phyloP scores from a whole-genome alignment of 2,329 filamentous ascomycete species.

The Metarhizium robertsii region DNA sequence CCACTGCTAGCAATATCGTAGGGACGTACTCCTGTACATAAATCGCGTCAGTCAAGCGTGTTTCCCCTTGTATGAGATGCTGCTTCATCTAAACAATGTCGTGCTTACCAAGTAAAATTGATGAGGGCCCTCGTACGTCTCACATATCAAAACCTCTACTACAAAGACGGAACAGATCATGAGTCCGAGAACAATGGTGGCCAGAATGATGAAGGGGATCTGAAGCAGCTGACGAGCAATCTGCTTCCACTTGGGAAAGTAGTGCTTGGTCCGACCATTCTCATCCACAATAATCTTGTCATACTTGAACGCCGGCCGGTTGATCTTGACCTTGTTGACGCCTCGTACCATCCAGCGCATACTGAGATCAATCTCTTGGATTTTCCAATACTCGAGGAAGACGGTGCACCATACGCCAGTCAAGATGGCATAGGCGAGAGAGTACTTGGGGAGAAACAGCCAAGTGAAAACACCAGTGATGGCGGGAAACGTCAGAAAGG shows the following conservation, averaged over 20 bases:
- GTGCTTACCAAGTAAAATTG: slow-evolving; percentile 51
- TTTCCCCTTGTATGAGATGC: too few species aligned
- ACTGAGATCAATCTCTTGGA: slow-evolving; percentile 61
- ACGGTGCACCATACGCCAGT: slow-evolving; percentile 63
- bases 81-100: too few species aligned
- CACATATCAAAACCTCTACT: slow-evolving; percentile 66
- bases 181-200: slow-evolving; percentile 49
- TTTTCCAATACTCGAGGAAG: slow-evolving; percentile 75
- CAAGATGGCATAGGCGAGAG: slow-evolving; percentile 56
- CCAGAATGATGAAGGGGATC: slow-evolving; percentile 56
- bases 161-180: slow-evolving; percentile 63
- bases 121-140: slow-evolving; percentile 62
- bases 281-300: slow-evolving; percentile 54
- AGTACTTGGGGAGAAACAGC: slow-evolving; percentile 61
- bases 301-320: slow-evolving; percentile 54
- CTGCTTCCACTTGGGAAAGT: slow-evolving; percentile 57
- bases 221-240: slow-evolving; percentile 58
- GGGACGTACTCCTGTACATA: slow-evolving; percentile 60
- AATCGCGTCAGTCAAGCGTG: not conserved
- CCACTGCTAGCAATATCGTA: slow-evolving; percentile 58
- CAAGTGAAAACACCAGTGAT: slow-evolving; percentile 59
- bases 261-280: slow-evolving; percentile 50
- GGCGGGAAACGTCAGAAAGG: slow-evolving; percentile 62
- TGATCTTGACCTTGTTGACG: slow-evolving; percentile 56
- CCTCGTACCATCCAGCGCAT: slow-evolving; percentile 65